Base-by-base conservation (phyloP, 108 stramenopile species). In the Conticribra guillardii region DNA sequence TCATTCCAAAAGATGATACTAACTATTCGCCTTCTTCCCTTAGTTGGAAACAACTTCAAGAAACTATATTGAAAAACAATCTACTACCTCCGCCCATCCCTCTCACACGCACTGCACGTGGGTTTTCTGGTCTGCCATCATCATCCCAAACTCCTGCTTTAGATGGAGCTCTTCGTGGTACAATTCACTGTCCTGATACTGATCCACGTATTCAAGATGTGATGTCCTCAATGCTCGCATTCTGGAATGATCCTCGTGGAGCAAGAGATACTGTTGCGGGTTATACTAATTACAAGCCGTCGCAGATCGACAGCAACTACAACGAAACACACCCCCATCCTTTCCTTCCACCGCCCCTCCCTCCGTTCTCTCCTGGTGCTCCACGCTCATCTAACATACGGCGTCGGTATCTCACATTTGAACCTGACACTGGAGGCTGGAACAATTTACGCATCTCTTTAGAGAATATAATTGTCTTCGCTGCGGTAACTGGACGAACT, bases 361-460 rank as follows among this genome's bases (percentile, higher is more conserved):
- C 54, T 31, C 60, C 47, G 19, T 5, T 63, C 1, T 27, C 22
- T 27, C 28, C n/a, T 1, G 21, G 28, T 4, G 27, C 9, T 3
- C 24, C 47, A 15, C 18, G 15, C 30, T 44, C 41, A n/a, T 51
- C 30, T 62, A 33, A 52, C 53, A 54, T 54, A 34, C 50, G 71
- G 49, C 63, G 67, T 16, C 28, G 62, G 58, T 91, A 87, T 54
- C 24, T 91, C 2, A 84, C 86, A 7, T 91, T 88, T 82, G 87
- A 91, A 62, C 84, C 86, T 0, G 90, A 91, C 67, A 77, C 74
- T 4, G 90, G 87, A 21, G 91, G 91, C 9, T 92, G 87, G 87
- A 92, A 92, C 67, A 92, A 92, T 45, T 63, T 87, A 17, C 83
- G 92, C 46, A 90, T 93, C 80, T 88, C 80, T 4, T 75, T 94